Base-by-base conservation (phyloP, 495 filamentous ascomycete genomes). In the Saxophila tyrrhenica region DNA sequence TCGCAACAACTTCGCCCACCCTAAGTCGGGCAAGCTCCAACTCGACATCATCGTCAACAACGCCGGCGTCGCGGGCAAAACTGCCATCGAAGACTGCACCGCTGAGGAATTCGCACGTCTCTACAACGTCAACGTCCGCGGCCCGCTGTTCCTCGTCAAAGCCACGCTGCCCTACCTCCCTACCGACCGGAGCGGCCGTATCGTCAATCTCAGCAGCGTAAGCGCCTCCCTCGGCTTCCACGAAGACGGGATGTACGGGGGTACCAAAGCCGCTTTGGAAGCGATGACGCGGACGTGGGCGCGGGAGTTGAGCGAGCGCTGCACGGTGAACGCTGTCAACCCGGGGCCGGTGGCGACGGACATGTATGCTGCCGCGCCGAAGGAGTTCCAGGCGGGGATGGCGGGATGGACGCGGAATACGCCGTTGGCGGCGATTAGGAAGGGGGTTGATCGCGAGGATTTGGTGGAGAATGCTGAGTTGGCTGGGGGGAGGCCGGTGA, bases 11-110 rank as follows among this genome's bases (percentile, higher is more conserved):
- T 82, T 82, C 62, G 58, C 72, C 15, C 66, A 73, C 35, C 70
- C 69, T 25, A 66, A 70, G 45, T 68, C 65, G 10, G 67, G 67
- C 16, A 72, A 72, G 22, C 78, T 90, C 67, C 80, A 83, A 57
- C 79, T 95, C 68, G 87, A 95, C 66, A 87, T 95, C 59, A 69
- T 94, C 23, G 72, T 95, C 72, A 94, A 95, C 76, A 94, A 94
- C 66, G 89, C 89, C 42, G 89, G 82, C 52, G 72, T 91, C 9
- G 73, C 80, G 1, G 64, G 62, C 24, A 84, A 89, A 68, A 68
- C 75, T 13, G 65, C 65, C 25, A 62, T 95, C 5, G 76, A 81
- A 51, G 72, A 81, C 50, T 61, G 81, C 48, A 77, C 66, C 0
- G 46, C 73, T 3, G 75, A 77, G 22, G 76, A 87, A 48, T 94